Evolutionary conservation across 1,139 yeast genomes (phyloP).

Genomic region (Scheffersomyces parashehatae): DNA sequence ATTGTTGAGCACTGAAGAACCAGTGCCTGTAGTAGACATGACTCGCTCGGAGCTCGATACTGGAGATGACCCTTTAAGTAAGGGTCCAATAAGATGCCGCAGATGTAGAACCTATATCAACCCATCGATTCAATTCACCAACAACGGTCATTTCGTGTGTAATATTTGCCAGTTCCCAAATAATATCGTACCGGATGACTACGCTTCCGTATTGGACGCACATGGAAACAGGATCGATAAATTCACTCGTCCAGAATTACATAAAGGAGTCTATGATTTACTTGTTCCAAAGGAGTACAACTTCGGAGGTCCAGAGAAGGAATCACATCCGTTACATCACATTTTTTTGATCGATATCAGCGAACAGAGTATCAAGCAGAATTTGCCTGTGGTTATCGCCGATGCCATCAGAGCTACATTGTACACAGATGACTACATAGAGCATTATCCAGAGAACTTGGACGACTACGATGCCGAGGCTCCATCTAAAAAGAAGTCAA

Average conservation of each 20-base stretch:
- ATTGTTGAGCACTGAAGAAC: conserved; percentile 44
- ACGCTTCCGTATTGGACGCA: conserved; percentile 62
- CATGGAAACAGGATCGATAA: conserved; percentile 62
- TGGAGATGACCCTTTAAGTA: conserved; percentile 31
- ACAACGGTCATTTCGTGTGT: conserved; percentile 70
- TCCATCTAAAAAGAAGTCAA: conserved; percentile 4
- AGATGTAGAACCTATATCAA: conserved; percentile 90
- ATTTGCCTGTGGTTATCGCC: conserved; percentile 64
- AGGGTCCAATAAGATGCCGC: conserved; percentile 83
- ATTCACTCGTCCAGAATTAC: conserved; percentile 70
- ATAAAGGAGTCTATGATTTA: conserved; percentile 82
- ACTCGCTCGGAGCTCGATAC: conserved; percentile 24
- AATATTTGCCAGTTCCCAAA: conserved; percentile 81
- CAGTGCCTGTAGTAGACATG: conserved; percentile 72
- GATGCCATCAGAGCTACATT: conserved; percentile 70
- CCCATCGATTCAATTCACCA: conserved; percentile 75
- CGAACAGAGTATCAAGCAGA: conserved; percentile 61
- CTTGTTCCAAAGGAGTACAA: conserved; percentile 76
- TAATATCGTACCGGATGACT: conserved; percentile 68
- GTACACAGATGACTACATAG: conserved; percentile 21
- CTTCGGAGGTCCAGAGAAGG: conserved; percentile 34
- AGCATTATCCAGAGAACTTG: background rate
- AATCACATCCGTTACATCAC: conserved; percentile 55
- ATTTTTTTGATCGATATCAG: conserved; percentile 78
- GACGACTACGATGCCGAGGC: conserved; percentile 10